A percentile compares a stretch with the other conserved stretches of the same genome.
These are phyloP conservation scores for Entonaema liquescens DNA, from an alignment of 495 filamentous ascomycete species.

Conservation along the genomic window DNA sequence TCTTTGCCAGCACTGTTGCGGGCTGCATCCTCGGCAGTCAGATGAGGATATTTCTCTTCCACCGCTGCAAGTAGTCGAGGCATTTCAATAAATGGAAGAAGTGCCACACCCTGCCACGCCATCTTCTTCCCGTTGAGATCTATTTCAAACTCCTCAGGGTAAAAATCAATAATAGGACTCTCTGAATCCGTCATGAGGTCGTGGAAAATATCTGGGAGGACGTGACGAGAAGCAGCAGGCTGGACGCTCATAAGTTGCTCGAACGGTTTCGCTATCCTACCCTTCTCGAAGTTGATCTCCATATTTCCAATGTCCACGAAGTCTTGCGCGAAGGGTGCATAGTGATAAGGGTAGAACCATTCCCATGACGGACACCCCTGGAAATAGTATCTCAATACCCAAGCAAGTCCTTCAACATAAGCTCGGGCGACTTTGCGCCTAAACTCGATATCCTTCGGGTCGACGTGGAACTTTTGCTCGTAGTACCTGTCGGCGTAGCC, in stretches of 20 bases:
- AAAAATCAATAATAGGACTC: constrained; percentile 96
- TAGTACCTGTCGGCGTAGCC: constrained; percentile 97
- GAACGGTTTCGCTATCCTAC: constrained; percentile 86
- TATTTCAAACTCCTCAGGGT: constrained; percentile 90
- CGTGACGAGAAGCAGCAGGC: constrained; percentile 89
- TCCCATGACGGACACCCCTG: constrained; percentile 98
- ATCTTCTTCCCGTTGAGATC: constrained; percentile 99
- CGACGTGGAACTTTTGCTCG: constrained; percentile 93
- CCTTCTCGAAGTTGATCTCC: constrained; percentile 83
- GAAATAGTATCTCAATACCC: constrained; percentile 98
- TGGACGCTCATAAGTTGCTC: constrained; percentile 99
- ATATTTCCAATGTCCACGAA: constrained; percentile 86
- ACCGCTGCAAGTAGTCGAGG: constrained; percentile 84
- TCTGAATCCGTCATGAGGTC: constrained; percentile 84
- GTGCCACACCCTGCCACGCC: constrained; percentile 94
- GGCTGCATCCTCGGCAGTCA: constrained; percentile 77
- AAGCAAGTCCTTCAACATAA: constrained; percentile 96
- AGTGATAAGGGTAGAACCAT: constrained; percentile 99
- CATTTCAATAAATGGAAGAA: constrained; percentile 97
- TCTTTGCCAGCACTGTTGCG: constrained; percentile 86
- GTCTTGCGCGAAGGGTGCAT: constrained; percentile 96
- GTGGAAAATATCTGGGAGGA: constrained; percentile 87
- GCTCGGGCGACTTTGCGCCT: constrained; percentile 88
- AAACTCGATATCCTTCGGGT: constrained; percentile 82
- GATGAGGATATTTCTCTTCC: constrained; percentile 78